Conservation (phyloP, 2,329 filamentous ascomycete species). For the Apiospora malaysiana region DNA sequence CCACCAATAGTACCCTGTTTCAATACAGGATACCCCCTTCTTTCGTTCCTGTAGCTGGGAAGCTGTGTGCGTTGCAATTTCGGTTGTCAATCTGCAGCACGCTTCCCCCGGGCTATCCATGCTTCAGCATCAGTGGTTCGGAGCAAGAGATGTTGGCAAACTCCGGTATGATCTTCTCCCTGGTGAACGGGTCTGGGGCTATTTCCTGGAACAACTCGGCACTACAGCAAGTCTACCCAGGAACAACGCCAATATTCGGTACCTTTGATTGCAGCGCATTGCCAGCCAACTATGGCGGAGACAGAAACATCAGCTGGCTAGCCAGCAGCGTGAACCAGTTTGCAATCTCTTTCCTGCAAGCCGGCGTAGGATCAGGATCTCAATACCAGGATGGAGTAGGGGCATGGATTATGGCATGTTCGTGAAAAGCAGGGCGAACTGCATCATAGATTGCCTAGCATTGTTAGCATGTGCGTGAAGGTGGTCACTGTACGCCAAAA, state of each 20-base stretch:
- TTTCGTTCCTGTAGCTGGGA: constrained; percentile 26
- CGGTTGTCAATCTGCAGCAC: constrained; percentile 38
- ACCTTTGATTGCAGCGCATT: constrained; percentile 36
- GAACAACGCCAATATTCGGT: constrained; percentile 34
- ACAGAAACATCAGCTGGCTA: constrained; percentile 35
- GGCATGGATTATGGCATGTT: constrained; percentile 34
- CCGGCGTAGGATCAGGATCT: constrained; percentile 34
- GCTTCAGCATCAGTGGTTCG: constrained; percentile 39
- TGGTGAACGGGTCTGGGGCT: constrained; percentile 29
- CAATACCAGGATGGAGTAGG: constrained; percentile 39
- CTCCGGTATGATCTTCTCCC: constrained; percentile 38
- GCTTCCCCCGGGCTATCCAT: constrained; percentile 39
- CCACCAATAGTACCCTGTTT: constrained; percentile 33
- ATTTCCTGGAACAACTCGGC: constrained; percentile 34
- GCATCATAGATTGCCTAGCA: not conserved
- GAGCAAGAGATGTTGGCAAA: constrained; percentile 37
- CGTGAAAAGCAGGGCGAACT: not conserved
- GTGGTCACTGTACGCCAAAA: not conserved
- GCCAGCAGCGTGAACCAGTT: constrained; percentile 37
- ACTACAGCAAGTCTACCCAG: constrained; percentile 39
- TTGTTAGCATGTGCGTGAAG: not conserved
- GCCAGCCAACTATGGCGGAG: constrained; percentile 22
- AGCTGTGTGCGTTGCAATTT: constrained; percentile 40
- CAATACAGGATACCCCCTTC: constrained; percentile 33
- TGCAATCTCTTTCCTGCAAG: constrained; percentile 37